Evolutionary conservation across 169 alveolate genomes (phyloP).

Genomic region (Cryptosporidium andersoni): DNA sequence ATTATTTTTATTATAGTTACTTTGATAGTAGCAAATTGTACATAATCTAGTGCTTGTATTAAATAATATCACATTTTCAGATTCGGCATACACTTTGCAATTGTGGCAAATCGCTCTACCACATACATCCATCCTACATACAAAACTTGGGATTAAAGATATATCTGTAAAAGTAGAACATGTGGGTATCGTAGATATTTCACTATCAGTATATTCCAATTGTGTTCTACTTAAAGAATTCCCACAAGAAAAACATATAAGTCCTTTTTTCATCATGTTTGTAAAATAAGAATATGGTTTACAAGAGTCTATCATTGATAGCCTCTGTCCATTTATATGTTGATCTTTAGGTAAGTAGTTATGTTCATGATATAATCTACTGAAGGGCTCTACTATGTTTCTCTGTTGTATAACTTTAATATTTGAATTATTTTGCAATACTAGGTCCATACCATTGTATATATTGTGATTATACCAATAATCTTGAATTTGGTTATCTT

Average conservation of each 20-base stretch:
- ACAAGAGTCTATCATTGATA: background rate
- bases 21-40: slow-evolving; percentile 43
- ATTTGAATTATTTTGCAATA: no score
- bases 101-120: slow-evolving; percentile 60
- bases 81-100: slow-evolving; percentile 26
- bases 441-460: no score
- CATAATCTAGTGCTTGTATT: slow-evolving; percentile 14
- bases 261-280: slow-evolving; percentile 55
- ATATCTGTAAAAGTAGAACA: slow-evolving; percentile 45
- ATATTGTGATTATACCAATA: no score
- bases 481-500: no score
- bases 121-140: slow-evolving; percentile 35
- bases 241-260: slow-evolving; percentile 69
- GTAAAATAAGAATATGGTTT: slow-evolving; percentile 18
- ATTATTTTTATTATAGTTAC: slow-evolving; percentile 12
- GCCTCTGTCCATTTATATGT: background rate
- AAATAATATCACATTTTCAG: slow-evolving; percentile 22
- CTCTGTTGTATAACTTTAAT: no score
- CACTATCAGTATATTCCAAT: slow-evolving; percentile 5
- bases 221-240: background rate
- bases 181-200: slow-evolving; percentile 21
- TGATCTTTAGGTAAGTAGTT: background rate
- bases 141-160: background rate
- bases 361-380: no score
- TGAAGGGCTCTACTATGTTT: no score